Percentiles rank a stretch among this genome's conserved stretches.
These are phyloP conservation scores for Aspergillus persii DNA, from an alignment of 2,329 filamentous ascomycete genomes.

Conservation along the genomic window DNA sequence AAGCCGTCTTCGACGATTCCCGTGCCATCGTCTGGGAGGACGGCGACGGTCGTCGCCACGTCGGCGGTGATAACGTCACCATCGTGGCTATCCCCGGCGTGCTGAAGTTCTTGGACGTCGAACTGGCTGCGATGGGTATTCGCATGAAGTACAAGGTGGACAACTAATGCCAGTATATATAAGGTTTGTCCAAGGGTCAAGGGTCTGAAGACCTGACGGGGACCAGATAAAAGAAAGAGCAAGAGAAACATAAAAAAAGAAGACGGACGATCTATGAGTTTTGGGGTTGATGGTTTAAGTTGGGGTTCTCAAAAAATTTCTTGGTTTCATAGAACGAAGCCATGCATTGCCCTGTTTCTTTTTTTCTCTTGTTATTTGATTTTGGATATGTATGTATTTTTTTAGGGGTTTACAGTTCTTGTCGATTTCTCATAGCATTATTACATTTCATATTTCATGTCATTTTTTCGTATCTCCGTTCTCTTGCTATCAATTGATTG, in stretches of 20 bases:
- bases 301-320: constrained; percentile 13
- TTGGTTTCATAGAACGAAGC: neutral
- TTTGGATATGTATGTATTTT: neutral
- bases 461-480: neutral
- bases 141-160: constrained; percentile 86
- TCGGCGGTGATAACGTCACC: constrained; percentile 86
- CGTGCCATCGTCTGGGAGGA: constrained; percentile 85
- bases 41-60: constrained; percentile 76
- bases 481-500: too few relatives aligned
- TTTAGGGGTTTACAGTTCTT: neutral
- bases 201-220: neutral
- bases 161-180: constrained; percentile 26
- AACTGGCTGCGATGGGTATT: constrained; percentile 94
- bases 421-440: neutral
- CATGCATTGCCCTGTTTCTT: neutral
- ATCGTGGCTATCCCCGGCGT: constrained; percentile 91
- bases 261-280: neutral
- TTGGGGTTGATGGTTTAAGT: constrained; percentile 13
- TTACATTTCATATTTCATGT: neutral
- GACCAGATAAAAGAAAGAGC: neutral
- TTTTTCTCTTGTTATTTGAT: neutral
- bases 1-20: constrained; percentile 59
- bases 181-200: too few relatives aligned
- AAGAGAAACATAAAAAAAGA: neutral
- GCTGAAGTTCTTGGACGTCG: constrained; percentile 88